Evolutionary conservation across 176 grass and related monocot genomes (phyloP), one percentile per base, ranked within the genome.

Genomic region (Avena insularis): DNA sequence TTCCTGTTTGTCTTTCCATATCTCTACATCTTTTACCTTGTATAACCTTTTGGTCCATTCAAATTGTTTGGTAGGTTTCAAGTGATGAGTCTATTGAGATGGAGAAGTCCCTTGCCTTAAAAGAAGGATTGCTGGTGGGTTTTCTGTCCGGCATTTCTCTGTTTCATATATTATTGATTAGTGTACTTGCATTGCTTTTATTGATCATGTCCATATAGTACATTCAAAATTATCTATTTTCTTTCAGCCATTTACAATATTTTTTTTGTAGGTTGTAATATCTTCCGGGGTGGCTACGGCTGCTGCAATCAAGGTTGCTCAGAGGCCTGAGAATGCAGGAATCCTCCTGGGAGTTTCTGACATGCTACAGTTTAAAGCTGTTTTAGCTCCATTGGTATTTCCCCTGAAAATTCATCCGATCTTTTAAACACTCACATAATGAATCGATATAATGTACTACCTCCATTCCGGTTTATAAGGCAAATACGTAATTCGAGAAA

Each of bases 61-160:
- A 87, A 69, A 69, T 77, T 79, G 17, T 75, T 56, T 87, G 36
- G 9, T 61, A 98, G 95, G 43, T 98, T 78, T 93, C 95, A 45
- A 98, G 95, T 77, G 93, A 95, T 68, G 93, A 95, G 87, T 45
- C 95, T 25, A 98, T 98, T 64, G 95, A 95, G 60, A 98, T 61
- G 16, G 95, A 91, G 69, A 95, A 91, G 84, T 17, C 75, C 65
- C 90, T 98, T 70, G 93, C 93, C 73, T 50, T 95, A 79, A 93
- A 98, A 90, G 95, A 98, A 89, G 95, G 93, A 5, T 84, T 98
- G 85, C 49, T 98, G 90, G 95, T 98, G 63, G 23, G 71, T 31
- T 75, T 53, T 82, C 17, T 75, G 21, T 79, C 59, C 3, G 3
- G 19, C 25, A 53, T 82, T 75, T 77, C 6, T 43, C 40, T 43